Evolutionary conservation across 2,329 filamentous ascomycete genomes (phyloP).

Genomic region (Xylariaceae sp.): DNA sequence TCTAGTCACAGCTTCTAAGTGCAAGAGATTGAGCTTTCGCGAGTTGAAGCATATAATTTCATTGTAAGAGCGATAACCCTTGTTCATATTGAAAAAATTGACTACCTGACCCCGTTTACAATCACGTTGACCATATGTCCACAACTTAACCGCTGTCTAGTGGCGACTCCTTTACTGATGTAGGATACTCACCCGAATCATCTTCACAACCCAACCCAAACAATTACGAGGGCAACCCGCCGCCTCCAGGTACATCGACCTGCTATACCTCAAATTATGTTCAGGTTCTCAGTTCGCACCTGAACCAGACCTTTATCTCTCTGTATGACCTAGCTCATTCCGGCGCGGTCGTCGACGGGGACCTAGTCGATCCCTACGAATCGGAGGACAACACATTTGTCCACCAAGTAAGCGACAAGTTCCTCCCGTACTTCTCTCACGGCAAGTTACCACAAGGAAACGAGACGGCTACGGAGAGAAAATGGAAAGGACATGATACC

Average conservation of each 20-base stretch:
- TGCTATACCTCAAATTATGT: conserved; percentile 14
- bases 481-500: conserved; percentile 8
- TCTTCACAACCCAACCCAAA: conserved; percentile 6
- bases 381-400: conserved; percentile 16
- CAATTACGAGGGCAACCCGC: conserved; percentile 15
- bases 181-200: conserved; percentile 5
- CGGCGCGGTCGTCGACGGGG: conserved; percentile 15
- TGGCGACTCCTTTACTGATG: neutral
- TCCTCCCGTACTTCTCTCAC: conserved; percentile 13
- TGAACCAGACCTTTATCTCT: conserved; percentile 11
- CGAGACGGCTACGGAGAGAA: neutral
- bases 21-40: conserved; percentile 2
- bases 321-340: conserved; percentile 16
- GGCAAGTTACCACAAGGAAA: conserved; percentile 7
- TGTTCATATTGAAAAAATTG: neutral
- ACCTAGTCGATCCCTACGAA: conserved; percentile 12
- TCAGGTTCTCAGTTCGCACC: conserved; percentile 11
- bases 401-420: conserved; percentile 14
- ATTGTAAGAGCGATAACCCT: conserved; percentile 3
- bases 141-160: neutral
- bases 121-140: neutral
- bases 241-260: conserved; percentile 12
- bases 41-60: conserved; percentile 12
- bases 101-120: no score
- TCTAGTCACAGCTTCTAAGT: neutral